Base-by-base conservation (phyloP, 768 basidiomycete species). In the Tylopilus intermedius region DNA sequence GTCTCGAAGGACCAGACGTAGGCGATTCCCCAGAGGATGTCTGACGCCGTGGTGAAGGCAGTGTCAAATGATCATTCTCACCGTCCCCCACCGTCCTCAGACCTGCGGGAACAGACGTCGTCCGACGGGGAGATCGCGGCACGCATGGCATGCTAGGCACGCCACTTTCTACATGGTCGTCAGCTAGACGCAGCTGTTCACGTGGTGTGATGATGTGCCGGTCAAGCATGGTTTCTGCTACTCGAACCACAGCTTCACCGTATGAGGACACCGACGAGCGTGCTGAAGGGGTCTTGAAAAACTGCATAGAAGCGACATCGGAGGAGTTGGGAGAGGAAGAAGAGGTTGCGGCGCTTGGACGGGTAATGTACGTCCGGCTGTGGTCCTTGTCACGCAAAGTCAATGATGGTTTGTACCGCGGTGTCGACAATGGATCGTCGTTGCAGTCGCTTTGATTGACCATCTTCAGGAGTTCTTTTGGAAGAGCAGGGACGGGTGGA, bases 261-360 rank as follows among this genome's bases (percentile, higher is more conserved):
- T 74, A 76, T 2, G 86, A 86, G 0, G 84, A 81, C 0, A 76
- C 64, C 0, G 84, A 85, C 0, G 83, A 84, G 9, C 74, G 74
- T 0, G 74, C 66, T 0, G 78, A 78, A 47, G 72, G 68, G 0
- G 80, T 72, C 39, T 69, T 71, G 63, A 82, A 83, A 63, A 77
- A 81, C 24, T 72, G 72, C 0, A 76, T 69, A 1, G 81, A 81
- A 2, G 79, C 78, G 18, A 79, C 73, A 40, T 83, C 81, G 14
- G 80, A 81, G 3, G 79, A 80, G 45, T 76, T 74, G 6, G 83
- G 82, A 1, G 84, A 87, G 0, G 86, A 81, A 0, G 84, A 81
- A 9, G 76, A 67, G 0, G 83, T 82, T 0, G 77, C 74, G 6
- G 75, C 76, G 55, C 77, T 79, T 0, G 74, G 76, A 14, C 75